Base-by-base conservation (phyloP, 2,329 filamentous ascomycete genomes). In the Fusarium brevicatenulatum region DNA sequence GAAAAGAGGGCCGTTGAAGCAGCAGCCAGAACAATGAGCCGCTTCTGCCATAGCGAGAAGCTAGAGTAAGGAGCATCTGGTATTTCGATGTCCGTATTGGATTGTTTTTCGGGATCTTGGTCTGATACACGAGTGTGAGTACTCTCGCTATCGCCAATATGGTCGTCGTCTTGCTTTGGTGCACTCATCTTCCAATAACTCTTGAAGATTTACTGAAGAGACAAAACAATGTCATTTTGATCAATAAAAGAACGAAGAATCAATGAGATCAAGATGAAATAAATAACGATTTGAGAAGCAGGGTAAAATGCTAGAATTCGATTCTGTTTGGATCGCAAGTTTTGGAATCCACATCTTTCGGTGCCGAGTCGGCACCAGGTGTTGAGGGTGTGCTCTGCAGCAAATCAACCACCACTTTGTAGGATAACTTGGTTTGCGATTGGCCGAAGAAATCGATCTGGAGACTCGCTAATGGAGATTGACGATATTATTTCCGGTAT, bases 1-100 rank as follows among this genome's bases (percentile, higher is more conserved):
- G 85, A 86, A 75, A 86, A 85, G 75, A 86, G 80, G 40, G 83
- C 83, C 10, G 79, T 80, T 9, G 80, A 53, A 5, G 84, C 78
- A 7, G 82, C 82, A 9, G 77, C 81, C 8, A 85, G 68, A n/a
- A 85, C 81, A 44, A 86, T 81, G 46, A 79, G 62, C 9, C 82
- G 80, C 58, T 86, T 86, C 46, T 83, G 74, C 80, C 81, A 82
- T 67, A 72, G 64, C 10, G 82, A 81, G 73, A 82, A 83, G 63
- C 82, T 71, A 4, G 83, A 84, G 40, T 84, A 85, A 7, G 76
- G 77, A 7, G 74, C 72, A 9, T 63, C 37, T 15, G 30, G 15
- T 5, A n/a, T 16, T 65, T 37, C 15, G 9, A 9, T 37, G 21
- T 37, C 28, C 19, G 50, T 30, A 8, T 44, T 25, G 8, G 52